Conservation (phyloP, 139 green algal species). For the Dunaliella primolecta region DNA sequence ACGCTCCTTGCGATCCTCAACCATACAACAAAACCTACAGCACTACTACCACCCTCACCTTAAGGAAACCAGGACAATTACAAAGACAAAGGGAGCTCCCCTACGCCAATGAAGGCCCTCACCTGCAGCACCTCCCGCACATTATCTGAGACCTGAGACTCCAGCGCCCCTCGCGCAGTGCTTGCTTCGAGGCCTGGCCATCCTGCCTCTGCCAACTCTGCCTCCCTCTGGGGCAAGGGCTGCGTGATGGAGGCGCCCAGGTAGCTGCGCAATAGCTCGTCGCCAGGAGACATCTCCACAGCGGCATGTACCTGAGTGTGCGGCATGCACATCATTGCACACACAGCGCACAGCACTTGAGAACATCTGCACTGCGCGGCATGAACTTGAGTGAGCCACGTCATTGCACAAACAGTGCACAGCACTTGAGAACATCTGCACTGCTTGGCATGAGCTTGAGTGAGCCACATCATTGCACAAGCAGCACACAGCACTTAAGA, state of each 20-base stretch:
- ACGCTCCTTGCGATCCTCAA: no score
- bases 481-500: background rate
- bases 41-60: no score
- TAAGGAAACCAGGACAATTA: no score
- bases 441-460: no score
- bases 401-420: no score
- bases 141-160: slow-evolving; percentile 21
- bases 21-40: no score
- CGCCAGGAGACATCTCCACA: slow-evolving; percentile 12
- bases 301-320: slow-evolving; percentile 43
- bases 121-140: slow-evolving; percentile 27
- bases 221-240: slow-evolving; percentile 30
- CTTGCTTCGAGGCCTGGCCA: background rate
- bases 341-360: background rate
- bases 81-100: background rate
- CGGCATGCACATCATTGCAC: background rate
- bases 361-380: no score
- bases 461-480: background rate
- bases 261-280: slow-evolving; percentile 36
- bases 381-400: no score
- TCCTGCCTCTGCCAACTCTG: slow-evolving; percentile 24
- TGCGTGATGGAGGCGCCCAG: slow-evolving; percentile 26
- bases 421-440: no score
- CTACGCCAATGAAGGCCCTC: background rate
- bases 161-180: slow-evolving; percentile 29